Percentiles rank a stretch among this genome's conserved stretches.
Evolutionary conservation across 371 early-diverging fungal species (phyloP).

Genomic region (Dinochytrium kinnereticum): DNA sequence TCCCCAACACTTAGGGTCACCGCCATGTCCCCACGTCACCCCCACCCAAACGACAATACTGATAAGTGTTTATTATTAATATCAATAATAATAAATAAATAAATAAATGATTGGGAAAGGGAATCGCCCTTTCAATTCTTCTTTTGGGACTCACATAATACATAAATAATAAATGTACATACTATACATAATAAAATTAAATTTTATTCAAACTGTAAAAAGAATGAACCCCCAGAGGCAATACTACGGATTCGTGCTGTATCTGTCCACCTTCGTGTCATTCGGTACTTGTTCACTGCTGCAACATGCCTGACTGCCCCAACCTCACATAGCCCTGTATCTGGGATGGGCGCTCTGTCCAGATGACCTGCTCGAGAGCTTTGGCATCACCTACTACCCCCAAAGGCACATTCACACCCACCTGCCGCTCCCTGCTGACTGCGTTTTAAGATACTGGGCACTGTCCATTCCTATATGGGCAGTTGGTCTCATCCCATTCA

Average conservation of each 20-base stretch:
- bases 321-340: slow-evolving; percentile 57
- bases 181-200: no score
- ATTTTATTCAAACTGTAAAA: no score
- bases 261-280: slow-evolving; percentile 76
- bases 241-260: slow-evolving; percentile 77
- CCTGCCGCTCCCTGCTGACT: neutral
- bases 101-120: no score
- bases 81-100: no score
- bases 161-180: no score
- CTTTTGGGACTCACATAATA: no score
- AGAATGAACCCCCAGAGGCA: slow-evolving; percentile 11
- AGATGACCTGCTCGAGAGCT: slow-evolving; percentile 68
- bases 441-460: slow-evolving; percentile 70
- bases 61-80: no score
- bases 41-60: no score
- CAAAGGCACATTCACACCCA: slow-evolving; percentile 51
- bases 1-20: no score
- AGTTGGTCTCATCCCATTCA: slow-evolving; percentile 71
- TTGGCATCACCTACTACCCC: slow-evolving; percentile 83
- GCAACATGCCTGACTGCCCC: neutral
- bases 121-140: no score
- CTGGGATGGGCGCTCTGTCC: slow-evolving; percentile 83
- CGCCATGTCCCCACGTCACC: no score
- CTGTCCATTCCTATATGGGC: slow-evolving; percentile 76
- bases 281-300: slow-evolving; percentile 53